Conservation (phyloP, 768 basidiomycete species). For the Peribolospora kevripleyi region DNA sequence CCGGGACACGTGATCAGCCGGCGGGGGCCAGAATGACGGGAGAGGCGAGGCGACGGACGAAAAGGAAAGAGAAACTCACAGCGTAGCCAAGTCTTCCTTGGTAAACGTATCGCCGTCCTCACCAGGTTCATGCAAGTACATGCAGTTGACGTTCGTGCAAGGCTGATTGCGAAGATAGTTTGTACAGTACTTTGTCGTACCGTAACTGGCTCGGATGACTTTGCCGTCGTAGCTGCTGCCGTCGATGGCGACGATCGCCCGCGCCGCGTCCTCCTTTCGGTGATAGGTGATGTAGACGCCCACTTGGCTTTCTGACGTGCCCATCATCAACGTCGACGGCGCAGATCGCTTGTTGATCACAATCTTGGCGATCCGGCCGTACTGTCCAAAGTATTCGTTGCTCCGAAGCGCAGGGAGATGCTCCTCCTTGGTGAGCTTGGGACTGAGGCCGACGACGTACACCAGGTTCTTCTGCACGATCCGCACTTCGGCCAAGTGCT, state of each 20-base stretch:
- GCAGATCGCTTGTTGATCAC: slow-evolving; percentile 70
- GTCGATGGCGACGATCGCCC: slow-evolving; percentile 78
- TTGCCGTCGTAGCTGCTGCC: slow-evolving; percentile 66
- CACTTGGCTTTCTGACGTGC: slow-evolving; percentile 23
- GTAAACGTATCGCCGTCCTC: slow-evolving; percentile 91
- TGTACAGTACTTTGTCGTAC: slow-evolving; percentile 96
- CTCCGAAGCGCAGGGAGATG: slow-evolving; percentile 12
- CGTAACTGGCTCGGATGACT: slow-evolving; percentile 76
- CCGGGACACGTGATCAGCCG: background rate
- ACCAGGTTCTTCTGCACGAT: slow-evolving; percentile 93
- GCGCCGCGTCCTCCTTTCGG: slow-evolving; percentile 76
- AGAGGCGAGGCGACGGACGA: slow-evolving; percentile 1
- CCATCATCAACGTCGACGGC: slow-evolving; percentile 43
- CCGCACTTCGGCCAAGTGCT: slow-evolving; percentile 71
- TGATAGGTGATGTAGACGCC: slow-evolving; percentile 96
- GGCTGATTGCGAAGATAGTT: slow-evolving; percentile 60
- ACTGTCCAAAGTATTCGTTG: slow-evolving; percentile 83
- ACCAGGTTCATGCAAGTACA: slow-evolving; percentile 93
- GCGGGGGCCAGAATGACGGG: background rate
- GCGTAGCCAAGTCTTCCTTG: slow-evolving; percentile 77
- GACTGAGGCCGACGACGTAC: slow-evolving; percentile 84
- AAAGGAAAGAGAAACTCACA: slow-evolving; percentile 29
- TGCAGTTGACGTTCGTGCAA: slow-evolving; percentile 71
- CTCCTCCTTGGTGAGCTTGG: slow-evolving; percentile 84
- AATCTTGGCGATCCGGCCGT: slow-evolving; percentile 92